Conservation (phyloP, 169 alveolate species). For the Plasmodium adleri region DNA sequence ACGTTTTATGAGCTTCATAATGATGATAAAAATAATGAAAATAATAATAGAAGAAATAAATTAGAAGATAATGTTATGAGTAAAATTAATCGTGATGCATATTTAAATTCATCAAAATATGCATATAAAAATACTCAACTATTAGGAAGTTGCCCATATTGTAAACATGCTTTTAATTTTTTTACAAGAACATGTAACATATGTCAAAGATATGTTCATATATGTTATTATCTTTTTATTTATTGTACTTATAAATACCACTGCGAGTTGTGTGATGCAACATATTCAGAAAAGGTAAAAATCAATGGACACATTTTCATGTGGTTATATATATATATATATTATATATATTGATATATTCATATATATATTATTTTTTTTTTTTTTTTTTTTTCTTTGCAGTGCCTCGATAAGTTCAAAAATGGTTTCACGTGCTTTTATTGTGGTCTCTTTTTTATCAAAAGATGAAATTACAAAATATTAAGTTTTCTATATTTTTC, state of each 20-base stretch:
- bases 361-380: neutral
- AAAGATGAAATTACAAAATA: neutral
- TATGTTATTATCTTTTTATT: slow-evolving; percentile 53
- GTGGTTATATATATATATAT: neutral
- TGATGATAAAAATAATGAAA: neutral
- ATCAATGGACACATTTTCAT: too few species aligned
- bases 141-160: slow-evolving; percentile 74
- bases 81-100: slow-evolving; percentile 36
- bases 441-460: slow-evolving; percentile 64
- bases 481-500: too few species aligned
- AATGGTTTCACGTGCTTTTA: slow-evolving; percentile 69
- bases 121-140: slow-evolving; percentile 34
- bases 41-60: neutral
- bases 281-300: slow-evolving; percentile 72
- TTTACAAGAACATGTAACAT: slow-evolving; percentile 36
- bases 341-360: neutral
- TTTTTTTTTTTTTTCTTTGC: slow-evolving; percentile 22
- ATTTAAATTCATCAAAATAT: slow-evolving; percentile 25
- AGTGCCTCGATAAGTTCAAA: slow-evolving; percentile 55
- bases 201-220: slow-evolving; percentile 34
- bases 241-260: slow-evolving; percentile 66
- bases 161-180: slow-evolving; percentile 20
- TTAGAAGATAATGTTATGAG: slow-evolving; percentile 12
- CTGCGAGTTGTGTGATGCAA: slow-evolving; percentile 74
- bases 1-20: neutral